These are phyloP conservation scores for Stentor roeselii DNA, from an alignment of 73 alveolate genomes.

Conservation along the genomic window DNA sequence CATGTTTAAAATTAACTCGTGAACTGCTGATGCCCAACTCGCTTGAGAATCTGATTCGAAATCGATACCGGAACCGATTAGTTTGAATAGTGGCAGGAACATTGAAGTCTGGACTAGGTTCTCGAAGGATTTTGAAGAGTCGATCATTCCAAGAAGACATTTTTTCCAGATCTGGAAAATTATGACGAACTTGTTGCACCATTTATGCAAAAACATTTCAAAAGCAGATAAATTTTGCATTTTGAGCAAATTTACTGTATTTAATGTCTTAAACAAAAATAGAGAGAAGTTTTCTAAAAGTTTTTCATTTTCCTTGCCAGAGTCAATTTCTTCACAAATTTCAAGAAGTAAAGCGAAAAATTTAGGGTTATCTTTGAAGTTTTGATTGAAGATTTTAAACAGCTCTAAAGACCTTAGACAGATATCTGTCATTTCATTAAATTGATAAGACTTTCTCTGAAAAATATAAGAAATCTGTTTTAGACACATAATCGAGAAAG, in stretches of 20 bases:
- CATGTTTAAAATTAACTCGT: background rate
- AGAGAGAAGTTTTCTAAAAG: background rate
- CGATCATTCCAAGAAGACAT: background rate
- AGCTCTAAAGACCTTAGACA: background rate
- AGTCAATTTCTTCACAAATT: background rate
- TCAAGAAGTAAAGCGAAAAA: background rate
- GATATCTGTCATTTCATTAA: background rate
- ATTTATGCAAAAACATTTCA: background rate
- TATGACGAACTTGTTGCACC: background rate
- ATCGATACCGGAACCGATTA: background rate
- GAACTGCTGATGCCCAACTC: background rate
- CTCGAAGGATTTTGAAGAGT: background rate
- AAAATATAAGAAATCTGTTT: background rate
- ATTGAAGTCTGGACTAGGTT: background rate
- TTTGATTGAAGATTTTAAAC: background rate
- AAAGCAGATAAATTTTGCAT: background rate
- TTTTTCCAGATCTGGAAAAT: background rate
- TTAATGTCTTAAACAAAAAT: too few species aligned
- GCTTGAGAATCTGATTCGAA: background rate
- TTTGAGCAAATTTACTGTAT: background rate
- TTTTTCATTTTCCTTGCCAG: too few species aligned
- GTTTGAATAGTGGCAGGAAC: background rate
- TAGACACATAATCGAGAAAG: background rate
- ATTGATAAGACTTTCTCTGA: too few species aligned
- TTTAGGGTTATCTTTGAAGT: background rate